Percentiles rank a stretch among this genome's conserved stretches.
Conservation (phyloP, 2,329 filamentous ascomycete genomes). For the Sporothrix brasiliensis region DNA sequence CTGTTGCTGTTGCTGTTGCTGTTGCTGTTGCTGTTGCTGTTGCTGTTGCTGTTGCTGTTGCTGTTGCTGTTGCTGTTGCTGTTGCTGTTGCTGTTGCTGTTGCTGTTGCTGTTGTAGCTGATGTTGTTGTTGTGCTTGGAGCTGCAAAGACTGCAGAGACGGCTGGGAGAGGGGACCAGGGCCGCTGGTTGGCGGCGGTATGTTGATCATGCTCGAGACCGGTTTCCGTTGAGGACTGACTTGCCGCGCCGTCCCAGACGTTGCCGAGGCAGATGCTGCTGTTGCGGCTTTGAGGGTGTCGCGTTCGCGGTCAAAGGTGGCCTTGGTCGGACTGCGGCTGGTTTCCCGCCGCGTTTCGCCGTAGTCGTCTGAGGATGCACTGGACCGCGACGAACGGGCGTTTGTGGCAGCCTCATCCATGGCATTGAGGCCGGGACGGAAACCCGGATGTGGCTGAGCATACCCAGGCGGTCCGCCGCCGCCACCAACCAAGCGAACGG, state of each 20-base stretch:
- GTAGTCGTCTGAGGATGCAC: constrained; percentile 55
- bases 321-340: constrained; percentile 59
- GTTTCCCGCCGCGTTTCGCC: constrained; percentile 55
- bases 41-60: constrained; percentile 8
- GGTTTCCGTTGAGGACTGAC: constrained; percentile 63
- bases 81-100: neutral
- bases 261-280: constrained; percentile 38
- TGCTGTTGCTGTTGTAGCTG: constrained; percentile 27
- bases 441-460: constrained; percentile 34
- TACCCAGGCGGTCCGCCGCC: constrained; percentile 41
- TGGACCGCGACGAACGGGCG: constrained; percentile 62
- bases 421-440: constrained; percentile 63
- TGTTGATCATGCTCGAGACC: constrained; percentile 43
- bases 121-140: constrained; percentile 28
- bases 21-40: constrained; percentile 33
- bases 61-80: constrained; percentile 30
- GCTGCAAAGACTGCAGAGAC: constrained; percentile 51
- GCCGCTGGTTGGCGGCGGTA: constrained; percentile 30
- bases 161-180: constrained; percentile 44
- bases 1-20: constrained; percentile 29
- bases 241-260: constrained; percentile 54
- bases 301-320: constrained; percentile 47
- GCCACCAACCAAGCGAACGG: constrained; percentile 77
- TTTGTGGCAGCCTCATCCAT: constrained; percentile 85
- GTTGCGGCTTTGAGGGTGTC: constrained; percentile 60